Base-by-base conservation (phyloP, 1,284 basidiomycete species). In the Heliocybe sulcata region DNA sequence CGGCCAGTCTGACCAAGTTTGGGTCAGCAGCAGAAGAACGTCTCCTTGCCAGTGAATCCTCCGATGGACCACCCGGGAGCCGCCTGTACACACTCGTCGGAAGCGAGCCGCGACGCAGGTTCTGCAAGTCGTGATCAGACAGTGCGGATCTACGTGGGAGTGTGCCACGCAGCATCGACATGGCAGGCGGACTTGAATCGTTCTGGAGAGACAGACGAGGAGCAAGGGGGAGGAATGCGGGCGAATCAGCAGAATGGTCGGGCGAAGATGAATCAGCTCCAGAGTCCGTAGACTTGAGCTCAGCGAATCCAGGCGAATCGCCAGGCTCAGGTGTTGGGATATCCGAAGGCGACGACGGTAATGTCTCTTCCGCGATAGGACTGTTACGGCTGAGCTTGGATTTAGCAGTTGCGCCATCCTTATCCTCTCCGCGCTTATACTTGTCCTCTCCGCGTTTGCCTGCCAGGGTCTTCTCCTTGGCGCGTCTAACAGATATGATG, bases 391-490 rank as follows among this genome's bases (percentile, higher is more conserved):
- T 35, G 19, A 20, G 14, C 33, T 38, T 42, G 52, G 11, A 3
- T 20, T 53, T 53, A 23, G 12, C 29, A 4, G 29, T 31, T 12
- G 29, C 12, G 12, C 29, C 29, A 31, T 4, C 12, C 29, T 31
- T n/a, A n/a, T n/a, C n/a, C n/a, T n/a, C n/a, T n/a, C n/a, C n/a
- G n/a, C n/a, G n/a, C n/a, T 16, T n/a, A 31, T 14, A 4, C 16
- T 25, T 31, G 53, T 10, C 26, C 25, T 26, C 22, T n/a, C 10
- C 19, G 10, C 11, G 19, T 57, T 70, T 72, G 60, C 74, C 69
- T 20, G 69, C 69, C 49, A 72, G 63, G 45, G 73, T 78, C 70
- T 93, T 93, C 67, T 90, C 87, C 71, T 93, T 93, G 50, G 90
- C 90, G 51, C 90, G 87, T 55, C 87, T 89, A 65, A 42, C 47